Percentiles rank a stretch among this genome's conserved stretches.
Conservation (phyloP, 208 protist genomes). For the Leishmania major region DNA sequence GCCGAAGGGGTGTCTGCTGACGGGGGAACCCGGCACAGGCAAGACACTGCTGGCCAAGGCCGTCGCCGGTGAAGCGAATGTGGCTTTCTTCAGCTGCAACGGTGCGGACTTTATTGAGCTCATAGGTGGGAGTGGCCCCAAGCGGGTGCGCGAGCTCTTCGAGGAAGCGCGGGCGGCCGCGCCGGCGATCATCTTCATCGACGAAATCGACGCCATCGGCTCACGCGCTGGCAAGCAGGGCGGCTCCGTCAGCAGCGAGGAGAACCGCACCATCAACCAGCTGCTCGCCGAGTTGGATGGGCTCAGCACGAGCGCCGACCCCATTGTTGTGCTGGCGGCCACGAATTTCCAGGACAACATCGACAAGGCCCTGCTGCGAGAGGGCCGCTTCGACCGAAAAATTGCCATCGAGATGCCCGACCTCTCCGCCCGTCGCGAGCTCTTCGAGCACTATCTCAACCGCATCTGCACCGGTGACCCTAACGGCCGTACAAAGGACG, state of each 20-base stretch:
- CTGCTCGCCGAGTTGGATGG: conserved; percentile 97
- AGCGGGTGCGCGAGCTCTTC: conserved; percentile 97
- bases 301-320: conserved; percentile 80
- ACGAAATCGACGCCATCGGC: conserved; percentile 99
- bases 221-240: conserved; percentile 66
- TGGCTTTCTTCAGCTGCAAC: conserved; percentile 95
- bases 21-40: conserved; percentile 97
- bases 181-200: conserved; percentile 98
- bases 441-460: conserved; percentile 89
- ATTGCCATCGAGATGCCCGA: conserved; percentile 89
- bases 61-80: conserved; percentile 94
- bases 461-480: conserved; percentile 83
- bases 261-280: conserved; percentile 97
- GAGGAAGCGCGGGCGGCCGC: conserved; percentile 91
- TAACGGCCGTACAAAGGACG: conserved; percentile 59
- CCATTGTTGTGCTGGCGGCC: conserved; percentile 96
- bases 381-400: conserved; percentile 92
- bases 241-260: conserved; percentile 88
- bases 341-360: conserved; percentile 97
- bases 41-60: conserved; percentile 98
- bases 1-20: conserved; percentile 95
- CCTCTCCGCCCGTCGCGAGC: conserved; percentile 65
- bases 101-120: conserved; percentile 98
- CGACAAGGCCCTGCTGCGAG: conserved; percentile 90
- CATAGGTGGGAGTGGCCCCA: conserved; percentile 95